These are phyloP conservation scores for Friedmanniomyces endolithicus DNA, from an alignment of 495 filamentous ascomycete genomes.

Conservation along the genomic window DNA sequence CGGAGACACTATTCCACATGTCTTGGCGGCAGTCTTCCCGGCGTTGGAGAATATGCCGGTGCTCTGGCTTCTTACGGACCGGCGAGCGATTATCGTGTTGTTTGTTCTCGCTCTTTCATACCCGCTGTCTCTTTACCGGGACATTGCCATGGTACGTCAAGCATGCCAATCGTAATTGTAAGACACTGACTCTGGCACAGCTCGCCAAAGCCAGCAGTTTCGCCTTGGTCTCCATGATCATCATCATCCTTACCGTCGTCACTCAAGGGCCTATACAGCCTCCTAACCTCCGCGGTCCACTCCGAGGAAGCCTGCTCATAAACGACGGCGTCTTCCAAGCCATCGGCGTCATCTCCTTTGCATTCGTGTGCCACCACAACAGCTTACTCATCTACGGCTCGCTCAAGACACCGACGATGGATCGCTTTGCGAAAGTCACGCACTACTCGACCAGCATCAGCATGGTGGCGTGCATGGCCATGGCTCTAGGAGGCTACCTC, in stretches of 20 bases:
- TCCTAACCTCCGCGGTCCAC: slow-evolving; percentile 51
- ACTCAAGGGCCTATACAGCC: slow-evolving; percentile 70
- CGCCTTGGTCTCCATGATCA: slow-evolving; percentile 77
- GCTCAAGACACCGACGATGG: slow-evolving; percentile 80
- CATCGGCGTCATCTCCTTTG: slow-evolving; percentile 91
- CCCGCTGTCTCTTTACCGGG: slow-evolving; percentile 80
- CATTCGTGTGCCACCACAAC: slow-evolving; percentile 56
- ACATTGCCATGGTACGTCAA: slow-evolving; percentile 79
- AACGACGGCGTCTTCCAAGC: slow-evolving; percentile 86
- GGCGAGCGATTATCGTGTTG: slow-evolving; percentile 70
- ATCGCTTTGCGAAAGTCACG: slow-evolving; percentile 83
- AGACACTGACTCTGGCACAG: slow-evolving; percentile 38
- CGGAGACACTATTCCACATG: slow-evolving; percentile 88
- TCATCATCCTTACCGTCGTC: slow-evolving; percentile 82
- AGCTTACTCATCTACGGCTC: slow-evolving; percentile 95
- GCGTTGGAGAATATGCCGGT: slow-evolving; percentile 58
- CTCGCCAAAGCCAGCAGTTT: slow-evolving; percentile 88
- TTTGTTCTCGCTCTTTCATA: slow-evolving; percentile 81
- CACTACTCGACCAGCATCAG: slow-evolving; percentile 84
- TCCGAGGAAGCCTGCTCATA: slow-evolving; percentile 54
- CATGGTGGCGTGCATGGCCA: slow-evolving; percentile 72
- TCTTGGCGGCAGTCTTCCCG: slow-evolving; percentile 71
- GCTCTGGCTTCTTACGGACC: slow-evolving; percentile 66
- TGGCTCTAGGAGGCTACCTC: slow-evolving; percentile 83
- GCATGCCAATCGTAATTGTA: background rate